A percentile compares a stretch with the other conserved stretches of the same genome.
phyloP scores from a whole-genome alignment of 1,139 yeast genomes.

The Hyphopichia khmerensis region DNA sequence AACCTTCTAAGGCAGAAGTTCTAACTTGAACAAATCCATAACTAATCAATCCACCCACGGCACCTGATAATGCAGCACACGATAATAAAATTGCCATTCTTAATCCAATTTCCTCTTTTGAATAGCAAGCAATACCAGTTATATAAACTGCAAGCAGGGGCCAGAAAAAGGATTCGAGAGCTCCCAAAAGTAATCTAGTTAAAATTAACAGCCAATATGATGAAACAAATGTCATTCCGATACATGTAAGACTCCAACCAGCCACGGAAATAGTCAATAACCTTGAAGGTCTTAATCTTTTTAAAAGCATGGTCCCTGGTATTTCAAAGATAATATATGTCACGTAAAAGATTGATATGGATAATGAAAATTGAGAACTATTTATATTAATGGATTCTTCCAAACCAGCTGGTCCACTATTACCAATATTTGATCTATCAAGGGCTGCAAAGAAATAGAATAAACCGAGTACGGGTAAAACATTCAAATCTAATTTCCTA shows the following conservation, averaged over 20 bases:
- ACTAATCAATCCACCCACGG: slow-evolving; percentile 41
- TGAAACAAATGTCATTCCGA: slow-evolving; percentile 16
- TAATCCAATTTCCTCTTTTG: slow-evolving; percentile 39
- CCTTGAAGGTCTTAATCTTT: slow-evolving; percentile 14
- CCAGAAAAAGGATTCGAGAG: slow-evolving; percentile 20
- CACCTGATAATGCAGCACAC: slow-evolving; percentile 44
- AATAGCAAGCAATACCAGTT: slow-evolving; percentile 30
- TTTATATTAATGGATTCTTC: slow-evolving; percentile 14
- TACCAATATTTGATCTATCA: slow-evolving; percentile 25
- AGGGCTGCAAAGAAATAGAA: slow-evolving; percentile 23
- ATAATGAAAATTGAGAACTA: slow-evolving; percentile 16
- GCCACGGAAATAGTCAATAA: slow-evolving; percentile 15
- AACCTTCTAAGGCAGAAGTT: slow-evolving; percentile 31
- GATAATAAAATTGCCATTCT: slow-evolving; percentile 42
- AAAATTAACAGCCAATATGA: slow-evolving; percentile 15
- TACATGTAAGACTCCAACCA: slow-evolving; percentile 19
- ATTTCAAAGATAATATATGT: slow-evolving; percentile 19
- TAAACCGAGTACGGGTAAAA: slow-evolving; percentile 16
- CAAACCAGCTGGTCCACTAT: slow-evolving; percentile 23
- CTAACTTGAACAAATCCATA: slow-evolving; percentile 39
- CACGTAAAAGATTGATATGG: slow-evolving; percentile 18
- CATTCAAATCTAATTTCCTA: slow-evolving; percentile 14
- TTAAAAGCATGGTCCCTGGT: slow-evolving; percentile 15
- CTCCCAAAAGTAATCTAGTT: slow-evolving; percentile 19
- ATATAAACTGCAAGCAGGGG: slow-evolving; percentile 41